Evolutionary conservation across 495 filamentous ascomycete genomes (phyloP).

Genomic region (Usnea hakonensis): DNA sequence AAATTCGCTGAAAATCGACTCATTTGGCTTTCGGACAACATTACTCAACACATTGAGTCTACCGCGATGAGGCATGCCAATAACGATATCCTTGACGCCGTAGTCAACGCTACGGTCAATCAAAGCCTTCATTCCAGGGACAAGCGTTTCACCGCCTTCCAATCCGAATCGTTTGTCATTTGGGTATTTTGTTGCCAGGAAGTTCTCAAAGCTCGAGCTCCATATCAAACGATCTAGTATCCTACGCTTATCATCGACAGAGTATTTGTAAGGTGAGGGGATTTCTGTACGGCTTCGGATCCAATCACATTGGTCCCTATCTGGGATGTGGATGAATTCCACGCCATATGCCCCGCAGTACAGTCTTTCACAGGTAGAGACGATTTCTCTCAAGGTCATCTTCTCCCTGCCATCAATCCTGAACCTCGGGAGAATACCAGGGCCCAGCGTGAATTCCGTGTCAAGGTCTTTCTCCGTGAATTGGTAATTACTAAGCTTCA

Average conservation of each 20-base stretch:
- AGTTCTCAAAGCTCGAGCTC: conserved; percentile 92
- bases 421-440: conserved; percentile 93
- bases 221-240: conserved; percentile 97
- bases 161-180: conserved; percentile 99
- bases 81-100: conserved; percentile 96
- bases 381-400: conserved; percentile 94
- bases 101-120: conserved; percentile 98
- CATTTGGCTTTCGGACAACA: conserved; percentile 96
- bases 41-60: conserved; percentile 97
- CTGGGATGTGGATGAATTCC: conserved; percentile 98
- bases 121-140: conserved; percentile 98
- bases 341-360: conserved; percentile 96
- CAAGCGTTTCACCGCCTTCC: conserved; percentile 90
- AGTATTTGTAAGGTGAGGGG: conserved; percentile 89
- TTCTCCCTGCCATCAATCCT: conserved; percentile 78
- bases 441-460: conserved; percentile 83
- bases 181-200: conserved; percentile 93
- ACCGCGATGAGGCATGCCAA: conserved; percentile 98
- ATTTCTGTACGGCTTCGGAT: conserved; percentile 90
- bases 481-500: conserved; percentile 84
- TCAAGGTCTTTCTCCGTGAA: conserved; percentile 94
- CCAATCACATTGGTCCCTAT: conserved; percentile 97
- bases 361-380: conserved; percentile 83
- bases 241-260: conserved; percentile 90
- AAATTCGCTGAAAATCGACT: conserved; percentile 99